Conservation (phyloP, 2,329 filamentous ascomycete species). For the Talaromyces islandicus region DNA sequence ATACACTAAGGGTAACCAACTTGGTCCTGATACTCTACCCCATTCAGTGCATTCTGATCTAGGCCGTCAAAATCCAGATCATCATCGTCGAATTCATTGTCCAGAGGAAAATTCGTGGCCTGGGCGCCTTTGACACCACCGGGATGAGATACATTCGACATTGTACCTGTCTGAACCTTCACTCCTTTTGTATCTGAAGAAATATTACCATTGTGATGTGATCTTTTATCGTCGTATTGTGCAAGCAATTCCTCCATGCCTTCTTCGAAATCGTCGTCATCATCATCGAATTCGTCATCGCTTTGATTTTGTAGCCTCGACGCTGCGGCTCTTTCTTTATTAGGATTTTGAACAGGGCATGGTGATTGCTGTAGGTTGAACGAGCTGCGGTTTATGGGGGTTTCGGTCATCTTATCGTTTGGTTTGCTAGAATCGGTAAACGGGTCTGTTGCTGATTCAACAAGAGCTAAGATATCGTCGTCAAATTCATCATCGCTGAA, state of each 20-base stretch:
- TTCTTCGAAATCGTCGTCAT: constrained; percentile 56
- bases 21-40: constrained; percentile 68
- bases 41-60: constrained; percentile 52
- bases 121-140: neutral
- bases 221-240: constrained; percentile 43
- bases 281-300: constrained; percentile 59
- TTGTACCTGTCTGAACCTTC: neutral
- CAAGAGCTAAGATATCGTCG: constrained; percentile 38
- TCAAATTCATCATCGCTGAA: constrained; percentile 45
- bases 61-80: constrained; percentile 59
- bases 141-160: neutral
- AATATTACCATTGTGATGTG: constrained; percentile 11
- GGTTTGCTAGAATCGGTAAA: constrained; percentile 13
- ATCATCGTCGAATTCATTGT: constrained; percentile 66
- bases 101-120: neutral
- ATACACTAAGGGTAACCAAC: constrained; percentile 43
- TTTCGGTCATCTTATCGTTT: neutral
- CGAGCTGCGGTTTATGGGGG: neutral
- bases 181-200: neutral
- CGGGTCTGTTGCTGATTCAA: constrained; percentile 27
- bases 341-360: neutral
- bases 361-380: constrained; percentile 1
- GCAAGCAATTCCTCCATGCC: constrained; percentile 51
- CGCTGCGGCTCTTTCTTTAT: constrained; percentile 4
- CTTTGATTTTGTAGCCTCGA: constrained; percentile 13